These are phyloP conservation scores for Rosa multiflora DNA, from an alignment of 306 rosid genomes.

Conservation along the genomic window DNA sequence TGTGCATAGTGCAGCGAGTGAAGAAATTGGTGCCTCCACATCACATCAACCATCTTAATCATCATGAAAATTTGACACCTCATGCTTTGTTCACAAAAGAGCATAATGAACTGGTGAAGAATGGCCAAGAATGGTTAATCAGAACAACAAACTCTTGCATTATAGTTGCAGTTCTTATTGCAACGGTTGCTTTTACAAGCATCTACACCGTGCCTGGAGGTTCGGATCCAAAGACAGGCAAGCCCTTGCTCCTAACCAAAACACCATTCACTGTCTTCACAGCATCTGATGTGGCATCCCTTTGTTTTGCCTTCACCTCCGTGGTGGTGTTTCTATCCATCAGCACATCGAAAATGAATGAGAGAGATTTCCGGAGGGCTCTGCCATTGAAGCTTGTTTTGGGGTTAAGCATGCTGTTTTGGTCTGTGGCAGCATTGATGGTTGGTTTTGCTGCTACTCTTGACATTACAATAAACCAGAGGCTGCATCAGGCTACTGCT, in stretches of 20 bases:
- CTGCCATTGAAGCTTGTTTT: conserved; percentile 24
- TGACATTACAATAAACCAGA: conserved; percentile 11
- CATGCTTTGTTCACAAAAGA: background rate
- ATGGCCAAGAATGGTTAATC: conserved; percentile 11
- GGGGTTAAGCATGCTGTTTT: conserved; percentile 28
- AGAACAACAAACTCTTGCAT: conserved; percentile 13
- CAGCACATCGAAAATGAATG: conserved; percentile 20
- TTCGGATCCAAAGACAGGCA: background rate
- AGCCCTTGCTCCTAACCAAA: background rate
- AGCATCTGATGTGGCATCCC: conserved; percentile 27
- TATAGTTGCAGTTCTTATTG: conserved; percentile 6
- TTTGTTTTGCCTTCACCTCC: conserved; percentile 26
- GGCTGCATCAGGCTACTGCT: conserved; percentile 20
- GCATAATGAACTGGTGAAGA: background rate
- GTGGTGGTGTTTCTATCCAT: conserved; percentile 43
- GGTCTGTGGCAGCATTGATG: conserved; percentile 22
- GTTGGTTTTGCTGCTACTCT: conserved; percentile 26
- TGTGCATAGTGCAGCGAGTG: conserved; percentile 2
- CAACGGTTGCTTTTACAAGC: conserved; percentile 15
- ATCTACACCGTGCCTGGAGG: conserved; percentile 21
- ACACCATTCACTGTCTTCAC: conserved; percentile 31
- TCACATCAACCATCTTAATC: background rate
- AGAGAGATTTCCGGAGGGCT: conserved; percentile 19
- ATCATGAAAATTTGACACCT: background rate
- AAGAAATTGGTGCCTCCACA: conserved; percentile 9